These are phyloP conservation scores for Xylaria sp. DNA, from an alignment of 2,329 filamentous ascomycete species.

Conservation along the genomic window DNA sequence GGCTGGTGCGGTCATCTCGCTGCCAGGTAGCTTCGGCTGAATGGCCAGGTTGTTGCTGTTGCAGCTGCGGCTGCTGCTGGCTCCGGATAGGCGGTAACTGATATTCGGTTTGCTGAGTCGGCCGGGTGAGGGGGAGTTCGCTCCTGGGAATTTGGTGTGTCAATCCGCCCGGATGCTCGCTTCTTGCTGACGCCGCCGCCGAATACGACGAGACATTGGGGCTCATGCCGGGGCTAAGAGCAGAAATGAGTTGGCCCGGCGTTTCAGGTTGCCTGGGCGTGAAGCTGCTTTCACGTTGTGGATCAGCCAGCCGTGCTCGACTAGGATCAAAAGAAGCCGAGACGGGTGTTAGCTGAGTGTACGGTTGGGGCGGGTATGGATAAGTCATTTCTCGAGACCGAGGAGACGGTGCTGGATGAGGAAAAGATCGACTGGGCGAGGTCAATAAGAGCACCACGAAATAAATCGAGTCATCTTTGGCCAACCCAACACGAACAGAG, in stretches of 20 bases:
- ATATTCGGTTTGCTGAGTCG: conserved; percentile 44
- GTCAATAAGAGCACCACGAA: conserved; percentile 61
- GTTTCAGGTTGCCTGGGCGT: conserved; percentile 41
- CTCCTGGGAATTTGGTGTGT: conserved; percentile 61
- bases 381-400: conserved; percentile 51
- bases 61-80: conserved; percentile 43
- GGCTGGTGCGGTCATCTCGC: conserved; percentile 57
- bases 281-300: conserved; percentile 41
- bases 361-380: conserved; percentile 49
- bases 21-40: conserved; percentile 42
- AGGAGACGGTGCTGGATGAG: conserved; percentile 54
- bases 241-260: conserved; percentile 43
- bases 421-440: conserved; percentile 44
- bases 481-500: conserved; percentile 60
- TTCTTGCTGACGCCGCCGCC: conserved; percentile 52
- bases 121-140: conserved; percentile 49
- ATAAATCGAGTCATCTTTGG: conserved; percentile 66
- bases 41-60: conserved; percentile 37
- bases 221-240: conserved; percentile 45
- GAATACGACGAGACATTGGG: conserved; percentile 54
- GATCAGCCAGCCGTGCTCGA: conserved; percentile 47
- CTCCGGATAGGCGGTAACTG: conserved; percentile 50
- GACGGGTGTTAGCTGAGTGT: conserved; percentile 52
- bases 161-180: conserved; percentile 53
- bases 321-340: conserved; percentile 55